Percentiles rank a stretch among this genome's conserved stretches.
Conservation (phyloP, 257 asterid genomes). For the Prunella vulgaris region DNA sequence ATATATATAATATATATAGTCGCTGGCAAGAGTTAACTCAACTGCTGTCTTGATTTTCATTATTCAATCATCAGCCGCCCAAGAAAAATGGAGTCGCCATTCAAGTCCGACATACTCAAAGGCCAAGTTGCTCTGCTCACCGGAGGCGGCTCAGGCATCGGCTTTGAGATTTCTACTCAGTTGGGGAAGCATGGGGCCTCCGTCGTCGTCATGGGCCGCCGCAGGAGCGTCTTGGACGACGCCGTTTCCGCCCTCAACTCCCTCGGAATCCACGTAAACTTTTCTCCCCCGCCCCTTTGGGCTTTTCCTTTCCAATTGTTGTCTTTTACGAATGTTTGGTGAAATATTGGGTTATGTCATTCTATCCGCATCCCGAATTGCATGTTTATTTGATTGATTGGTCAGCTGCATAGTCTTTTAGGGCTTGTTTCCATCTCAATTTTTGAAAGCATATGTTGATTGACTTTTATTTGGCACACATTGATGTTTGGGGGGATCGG, state of each 20-base stretch:
- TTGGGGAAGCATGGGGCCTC: constrained; percentile 93
- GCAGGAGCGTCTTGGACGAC: constrained; percentile 54
- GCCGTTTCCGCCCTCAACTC: constrained; percentile 70
- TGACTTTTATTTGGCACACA: not conserved
- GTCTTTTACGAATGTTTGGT: not conserved
- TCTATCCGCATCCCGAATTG: not conserved
- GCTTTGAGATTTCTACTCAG: constrained; percentile 68
- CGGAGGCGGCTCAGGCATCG: constrained; percentile 94
- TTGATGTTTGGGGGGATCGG: not conserved
- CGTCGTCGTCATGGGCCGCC: constrained; percentile 92
- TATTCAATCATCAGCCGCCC: not conserved
- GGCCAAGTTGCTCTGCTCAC: constrained; percentile 84
- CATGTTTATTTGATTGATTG: not conserved
- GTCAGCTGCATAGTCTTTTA: not conserved
- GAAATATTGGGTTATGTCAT: not conserved
- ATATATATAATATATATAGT: too few species aligned
- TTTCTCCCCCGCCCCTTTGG: too few species aligned
- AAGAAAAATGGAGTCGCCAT: constrained; percentile 67
- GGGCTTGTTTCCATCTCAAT: not conserved
- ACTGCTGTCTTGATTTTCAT: too few species aligned
- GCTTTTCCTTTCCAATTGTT: not conserved
- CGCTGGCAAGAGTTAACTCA: too few species aligned
- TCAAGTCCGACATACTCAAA: constrained; percentile 53
- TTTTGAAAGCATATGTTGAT: not conserved
- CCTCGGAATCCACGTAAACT: constrained; percentile 59